Evolutionary conservation across 2,329 filamentous ascomycete genomes (phyloP).

Genomic region (Drechslerella dactyloides): DNA sequence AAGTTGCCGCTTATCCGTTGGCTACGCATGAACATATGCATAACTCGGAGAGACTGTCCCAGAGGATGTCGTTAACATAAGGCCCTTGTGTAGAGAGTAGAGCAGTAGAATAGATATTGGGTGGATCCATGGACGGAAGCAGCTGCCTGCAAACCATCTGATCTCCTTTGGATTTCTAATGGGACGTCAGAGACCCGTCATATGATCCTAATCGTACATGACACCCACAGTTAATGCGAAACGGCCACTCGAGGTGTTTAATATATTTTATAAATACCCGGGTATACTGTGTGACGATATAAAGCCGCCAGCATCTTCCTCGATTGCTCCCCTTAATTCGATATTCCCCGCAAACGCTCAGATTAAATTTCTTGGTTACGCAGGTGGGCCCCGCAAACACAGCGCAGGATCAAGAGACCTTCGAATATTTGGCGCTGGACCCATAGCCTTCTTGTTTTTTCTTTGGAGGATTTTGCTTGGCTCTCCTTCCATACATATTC

Average conservation of each 20-base stretch:
- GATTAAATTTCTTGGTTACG: slow-evolving; percentile 9
- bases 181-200: slow-evolving; percentile 19
- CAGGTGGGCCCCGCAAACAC: neutral
- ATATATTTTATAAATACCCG: slow-evolving; percentile 26
- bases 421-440: too few relatives aligned
- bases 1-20: too few relatives aligned
- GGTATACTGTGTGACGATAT: slow-evolving; percentile 15
- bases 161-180: slow-evolving; percentile 21
- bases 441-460: slow-evolving; percentile 7
- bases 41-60: too few relatives aligned
- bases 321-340: slow-evolving; percentile 6
- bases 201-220: slow-evolving; percentile 10
- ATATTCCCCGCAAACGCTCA: slow-evolving; percentile 16
- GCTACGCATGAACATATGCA: too few relatives aligned
- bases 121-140: too few relatives aligned
- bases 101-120: too few relatives aligned
- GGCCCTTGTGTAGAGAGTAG: too few relatives aligned
- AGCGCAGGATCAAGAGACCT: too few relatives aligned
- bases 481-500: neutral
- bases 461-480: neutral
- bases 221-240: neutral
- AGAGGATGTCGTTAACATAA: too few relatives aligned
- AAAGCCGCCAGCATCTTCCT: slow-evolving; percentile 22
- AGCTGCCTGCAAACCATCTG: too few relatives aligned
- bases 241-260: slow-evolving; percentile 32